Percentiles rank a stretch among this genome's conserved stretches.
phyloP scores from a whole-genome alignment of 2,329 filamentous ascomycete species.

The Claviceps arundinis region DNA sequence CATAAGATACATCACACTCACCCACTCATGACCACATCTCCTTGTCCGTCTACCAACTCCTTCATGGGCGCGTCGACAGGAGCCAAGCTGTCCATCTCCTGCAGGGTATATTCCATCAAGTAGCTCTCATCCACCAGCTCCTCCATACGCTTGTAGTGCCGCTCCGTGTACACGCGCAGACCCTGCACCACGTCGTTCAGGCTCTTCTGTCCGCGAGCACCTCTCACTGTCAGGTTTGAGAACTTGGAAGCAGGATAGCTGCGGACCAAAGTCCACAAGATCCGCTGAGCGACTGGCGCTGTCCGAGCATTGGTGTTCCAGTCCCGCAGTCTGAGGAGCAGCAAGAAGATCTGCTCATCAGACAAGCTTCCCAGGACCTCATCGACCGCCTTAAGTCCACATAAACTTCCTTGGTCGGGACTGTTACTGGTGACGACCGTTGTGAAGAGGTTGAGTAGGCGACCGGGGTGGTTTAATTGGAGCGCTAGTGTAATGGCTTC shows the following conservation, averaged over 20 bases:
- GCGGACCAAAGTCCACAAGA: constrained; percentile 66
- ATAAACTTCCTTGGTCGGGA: constrained; percentile 50
- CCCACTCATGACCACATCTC: constrained; percentile 4
- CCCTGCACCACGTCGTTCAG: constrained; percentile 77
- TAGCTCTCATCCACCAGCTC: constrained; percentile 91
- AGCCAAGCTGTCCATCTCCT: constrained; percentile 73
- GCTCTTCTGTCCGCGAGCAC: constrained; percentile 45
- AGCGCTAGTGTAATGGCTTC: constrained; percentile 87
- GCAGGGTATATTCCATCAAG: constrained; percentile 81
- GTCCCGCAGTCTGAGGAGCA: constrained; percentile 74
- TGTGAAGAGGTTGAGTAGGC: constrained; percentile 73
- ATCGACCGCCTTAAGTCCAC: constrained; percentile 60
- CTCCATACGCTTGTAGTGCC: constrained; percentile 81
- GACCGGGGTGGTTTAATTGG: constrained; percentile 84
- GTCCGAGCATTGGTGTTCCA: constrained; percentile 97
- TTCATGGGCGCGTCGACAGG: constrained; percentile 25
- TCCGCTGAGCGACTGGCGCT: constrained; percentile 69
- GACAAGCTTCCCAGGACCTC: constrained; percentile 67
- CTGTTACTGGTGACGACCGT: constrained; percentile 53
- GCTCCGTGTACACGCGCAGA: constrained; percentile 80
- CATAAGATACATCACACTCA: neutral
- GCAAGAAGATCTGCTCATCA: constrained; percentile 71
- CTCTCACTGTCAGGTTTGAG: constrained; percentile 52
- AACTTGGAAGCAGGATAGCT: constrained; percentile 71
- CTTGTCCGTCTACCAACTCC: constrained; percentile 21